Conservation (phyloP, 371 early-diverging fungal species). For the Mucor velutinosus region DNA sequence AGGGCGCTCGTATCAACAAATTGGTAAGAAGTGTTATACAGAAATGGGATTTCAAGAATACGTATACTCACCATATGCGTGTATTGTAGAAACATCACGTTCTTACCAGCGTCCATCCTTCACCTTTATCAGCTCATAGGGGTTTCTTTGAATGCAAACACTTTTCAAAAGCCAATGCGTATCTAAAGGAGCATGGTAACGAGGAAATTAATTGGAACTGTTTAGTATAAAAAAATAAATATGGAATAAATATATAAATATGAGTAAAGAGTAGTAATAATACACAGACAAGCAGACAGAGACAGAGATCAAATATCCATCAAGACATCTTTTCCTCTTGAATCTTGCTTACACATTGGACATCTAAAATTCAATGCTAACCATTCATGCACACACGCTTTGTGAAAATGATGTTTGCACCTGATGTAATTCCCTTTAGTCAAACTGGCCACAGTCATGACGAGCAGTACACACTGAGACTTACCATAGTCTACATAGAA, state of each 20-base stretch:
- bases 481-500: conserved; percentile 60
- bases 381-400: conserved; percentile 34
- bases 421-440: conserved; percentile 8
- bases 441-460: neutral
- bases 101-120: conserved; percentile 91
- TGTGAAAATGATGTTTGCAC: conserved; percentile 44
- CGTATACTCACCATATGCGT: neutral
- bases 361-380: conserved; percentile 31
- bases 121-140: conserved; percentile 88
- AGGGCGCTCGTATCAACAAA: conserved; percentile 61
- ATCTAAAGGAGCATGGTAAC: conserved; percentile 66
- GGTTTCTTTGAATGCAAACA: conserved; percentile 93
- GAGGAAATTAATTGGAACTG: conserved; percentile 79
- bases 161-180: conserved; percentile 94
- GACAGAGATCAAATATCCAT: conserved; percentile 3
- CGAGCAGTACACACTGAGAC: neutral
- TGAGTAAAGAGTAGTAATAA: neutral
- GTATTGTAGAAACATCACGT: conserved; percentile 76
- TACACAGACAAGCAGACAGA: neutral
- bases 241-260: neutral
- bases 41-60: neutral
- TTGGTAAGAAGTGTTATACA: conserved; percentile 36
- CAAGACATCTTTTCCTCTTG: conserved; percentile 25
- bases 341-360: conserved; percentile 39
- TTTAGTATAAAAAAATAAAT: conserved; percentile 17